phyloP scores from a whole-genome alignment of 306 rosid species.

The Cicer chorassanicum region DNA sequence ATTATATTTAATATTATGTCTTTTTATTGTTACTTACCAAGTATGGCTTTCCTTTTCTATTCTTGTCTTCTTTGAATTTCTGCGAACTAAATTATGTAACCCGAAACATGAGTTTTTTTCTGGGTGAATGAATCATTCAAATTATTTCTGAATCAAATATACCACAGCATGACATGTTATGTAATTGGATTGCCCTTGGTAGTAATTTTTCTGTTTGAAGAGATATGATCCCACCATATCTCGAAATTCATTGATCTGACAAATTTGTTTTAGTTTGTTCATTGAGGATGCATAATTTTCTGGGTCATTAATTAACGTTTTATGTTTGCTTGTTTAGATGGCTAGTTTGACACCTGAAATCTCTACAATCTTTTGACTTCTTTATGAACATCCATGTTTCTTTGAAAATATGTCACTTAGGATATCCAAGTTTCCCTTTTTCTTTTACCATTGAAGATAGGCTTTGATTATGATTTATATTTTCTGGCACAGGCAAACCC shows the following conservation, averaged over 20 bases:
- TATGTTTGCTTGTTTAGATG: conserved; percentile 10
- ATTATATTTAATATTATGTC: neutral
- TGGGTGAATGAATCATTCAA: neutral
- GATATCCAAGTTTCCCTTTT: neutral
- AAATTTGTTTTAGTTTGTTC: neutral
- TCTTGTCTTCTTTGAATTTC: neutral
- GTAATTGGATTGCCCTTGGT: conserved; percentile 14
- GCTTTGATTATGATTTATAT: conserved; percentile 11
- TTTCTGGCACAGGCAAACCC: conserved; percentile 71
- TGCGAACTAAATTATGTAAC: neutral
- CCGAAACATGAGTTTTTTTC: neutral
- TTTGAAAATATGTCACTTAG: conserved; percentile 15
- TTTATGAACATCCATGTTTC: conserved; percentile 1
- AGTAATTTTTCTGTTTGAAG: conserved; percentile 20
- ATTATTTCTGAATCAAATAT: conserved; percentile 4
- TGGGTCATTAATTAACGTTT: neutral
- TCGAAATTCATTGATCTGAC: conserved; percentile 32
- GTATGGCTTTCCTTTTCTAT: conserved; percentile 2
- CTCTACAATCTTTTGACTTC: conserved; percentile 17
- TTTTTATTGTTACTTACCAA: neutral
- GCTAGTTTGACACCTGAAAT: conserved; percentile 23
- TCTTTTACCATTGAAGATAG: conserved; percentile 11
- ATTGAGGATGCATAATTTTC: conserved; percentile 11
- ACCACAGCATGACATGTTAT: neutral
- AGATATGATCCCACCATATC: conserved; percentile 9